Percentiles rank a stretch among this genome's conserved stretches.
These are phyloP conservation scores for Quercus glauca DNA, from an alignment of 306 rosid species.

Conservation along the genomic window DNA sequence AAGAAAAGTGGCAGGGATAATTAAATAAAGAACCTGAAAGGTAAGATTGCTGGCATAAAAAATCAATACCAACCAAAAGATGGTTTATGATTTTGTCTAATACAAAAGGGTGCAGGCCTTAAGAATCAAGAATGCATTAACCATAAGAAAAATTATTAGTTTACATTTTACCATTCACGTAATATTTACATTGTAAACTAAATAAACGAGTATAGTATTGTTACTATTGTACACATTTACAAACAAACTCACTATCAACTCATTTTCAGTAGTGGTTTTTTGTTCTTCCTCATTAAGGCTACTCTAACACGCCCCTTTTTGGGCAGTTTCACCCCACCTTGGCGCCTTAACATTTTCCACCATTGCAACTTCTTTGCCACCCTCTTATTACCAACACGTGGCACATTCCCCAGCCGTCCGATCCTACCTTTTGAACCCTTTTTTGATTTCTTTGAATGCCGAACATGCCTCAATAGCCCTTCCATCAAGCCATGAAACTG, in stretches of 20 bases:
- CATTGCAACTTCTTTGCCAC: slow-evolving; percentile 38
- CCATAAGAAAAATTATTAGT: too few species aligned
- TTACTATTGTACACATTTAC: too few species aligned
- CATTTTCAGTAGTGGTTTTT: slow-evolving; percentile 30
- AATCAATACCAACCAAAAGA: background rate
- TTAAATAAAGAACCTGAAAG: slow-evolving; percentile 10
- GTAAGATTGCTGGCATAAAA: background rate
- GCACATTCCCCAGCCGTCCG: slow-evolving; percentile 1
- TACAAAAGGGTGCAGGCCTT: too few species aligned
- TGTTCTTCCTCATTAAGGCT: slow-evolving; percentile 38
- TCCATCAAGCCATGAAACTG: slow-evolving; percentile 53
- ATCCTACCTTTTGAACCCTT: slow-evolving; percentile 1
- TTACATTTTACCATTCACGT: too few species aligned
- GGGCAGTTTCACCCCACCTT: slow-evolving; percentile 42
- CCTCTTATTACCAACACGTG: slow-evolving; percentile 26
- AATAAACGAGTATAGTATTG: too few species aligned
- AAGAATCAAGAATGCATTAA: too few species aligned
- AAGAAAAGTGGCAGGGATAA: background rate
- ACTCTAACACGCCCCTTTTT: slow-evolving; percentile 41
- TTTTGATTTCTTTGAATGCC: slow-evolving; percentile 37
- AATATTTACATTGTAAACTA: too few species aligned
- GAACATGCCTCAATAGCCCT: slow-evolving; percentile 50
- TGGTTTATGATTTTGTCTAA: slow-evolving; percentile 8
- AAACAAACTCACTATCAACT: background rate
- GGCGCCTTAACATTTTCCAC: slow-evolving; percentile 45